Evolutionary conservation across 2,329 filamentous ascomycete genomes (phyloP), one percentile per base, ranked within the genome.

Genomic region (Diatrype stigma): DNA sequence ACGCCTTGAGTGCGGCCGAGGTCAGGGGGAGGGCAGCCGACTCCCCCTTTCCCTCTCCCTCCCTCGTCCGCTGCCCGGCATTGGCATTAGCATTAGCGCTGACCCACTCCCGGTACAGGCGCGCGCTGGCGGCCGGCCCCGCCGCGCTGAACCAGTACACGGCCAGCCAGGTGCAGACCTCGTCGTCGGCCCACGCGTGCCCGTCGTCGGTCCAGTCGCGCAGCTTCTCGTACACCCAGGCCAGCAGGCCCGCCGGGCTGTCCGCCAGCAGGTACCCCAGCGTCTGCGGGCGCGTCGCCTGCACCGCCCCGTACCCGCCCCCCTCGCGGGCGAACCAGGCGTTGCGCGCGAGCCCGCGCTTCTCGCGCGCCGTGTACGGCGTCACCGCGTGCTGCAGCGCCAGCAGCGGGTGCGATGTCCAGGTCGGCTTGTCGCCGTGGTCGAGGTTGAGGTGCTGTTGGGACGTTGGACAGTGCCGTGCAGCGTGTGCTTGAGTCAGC

Each of bases 181-280:
- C 86, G 47, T 89, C 85, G 50, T 88, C 82, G 0, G 80, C 84
- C 86, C 86, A 90, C 0, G 77, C 69, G 60, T 89, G 89, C 1
- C 57, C 60, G 57, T 90, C 86, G 0, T 90, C 86, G 0, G 82
- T 84, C 87, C 87, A 91, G 56, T 86, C 82, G 52, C 84, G 79
- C 22, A 91, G 68, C 62, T 91, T 91, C 67, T 91, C 88, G 54
- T 86, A 86, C 22, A 90, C 81, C 87, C 88, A 91, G 0, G 85
- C 80, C 1, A 91, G 70, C 3, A 90, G 67, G 0, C 77, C 85
- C 0, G 87, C 77, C 0, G 87, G 88, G 2, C 77, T 83, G 62
- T 90, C 86, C 0, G 78, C 74, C 1, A 90, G 73, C 0, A 76
- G 80, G 59, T 87, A 87, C 0, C 82, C 83, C 0, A 90, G 61